phyloP scores from a whole-genome alignment of 768 basidiomycete species.

The Suillus luteus region DNA sequence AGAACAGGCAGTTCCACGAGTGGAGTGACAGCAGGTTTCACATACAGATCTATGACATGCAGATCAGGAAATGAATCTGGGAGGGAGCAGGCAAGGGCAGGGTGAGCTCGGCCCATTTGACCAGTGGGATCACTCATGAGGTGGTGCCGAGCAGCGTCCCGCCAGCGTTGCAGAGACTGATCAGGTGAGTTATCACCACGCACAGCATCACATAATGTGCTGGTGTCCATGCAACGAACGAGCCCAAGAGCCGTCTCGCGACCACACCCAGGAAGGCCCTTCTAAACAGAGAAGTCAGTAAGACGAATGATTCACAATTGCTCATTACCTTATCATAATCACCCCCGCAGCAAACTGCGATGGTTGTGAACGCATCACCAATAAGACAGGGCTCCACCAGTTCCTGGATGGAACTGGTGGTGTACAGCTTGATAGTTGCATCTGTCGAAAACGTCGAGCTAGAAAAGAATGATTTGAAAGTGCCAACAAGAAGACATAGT shows the following conservation, averaged over 20 bases:
- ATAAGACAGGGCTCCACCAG: conserved; percentile 18
- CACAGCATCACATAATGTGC: not conserved
- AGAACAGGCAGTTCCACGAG: not conserved
- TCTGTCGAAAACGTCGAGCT: conserved; percentile 5
- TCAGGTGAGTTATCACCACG: too few relatives aligned
- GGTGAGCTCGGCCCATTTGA: not conserved
- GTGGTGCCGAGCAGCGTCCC: not conserved
- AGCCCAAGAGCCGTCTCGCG: not conserved
- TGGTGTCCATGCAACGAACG: not conserved
- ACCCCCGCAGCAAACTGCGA: not conserved
- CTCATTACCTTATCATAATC: not conserved
- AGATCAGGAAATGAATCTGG: conserved; percentile 1
- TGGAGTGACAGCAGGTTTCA: not conserved
- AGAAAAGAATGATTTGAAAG: not conserved
- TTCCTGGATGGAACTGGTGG: not conserved
- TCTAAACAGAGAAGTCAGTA: not conserved
- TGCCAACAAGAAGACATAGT: too few relatives aligned
- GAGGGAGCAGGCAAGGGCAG: not conserved
- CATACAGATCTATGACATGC: not conserved
- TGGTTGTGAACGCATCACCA: not conserved
- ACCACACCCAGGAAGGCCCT: not conserved
- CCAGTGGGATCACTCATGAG: not conserved
- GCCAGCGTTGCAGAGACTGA: not conserved
- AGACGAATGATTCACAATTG: too few relatives aligned
- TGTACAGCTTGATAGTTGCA: conserved; percentile 10